These are phyloP conservation scores for Plasmodium vivax DNA, from an alignment of 169 alveolate genomes.

Conservation along the genomic window DNA sequence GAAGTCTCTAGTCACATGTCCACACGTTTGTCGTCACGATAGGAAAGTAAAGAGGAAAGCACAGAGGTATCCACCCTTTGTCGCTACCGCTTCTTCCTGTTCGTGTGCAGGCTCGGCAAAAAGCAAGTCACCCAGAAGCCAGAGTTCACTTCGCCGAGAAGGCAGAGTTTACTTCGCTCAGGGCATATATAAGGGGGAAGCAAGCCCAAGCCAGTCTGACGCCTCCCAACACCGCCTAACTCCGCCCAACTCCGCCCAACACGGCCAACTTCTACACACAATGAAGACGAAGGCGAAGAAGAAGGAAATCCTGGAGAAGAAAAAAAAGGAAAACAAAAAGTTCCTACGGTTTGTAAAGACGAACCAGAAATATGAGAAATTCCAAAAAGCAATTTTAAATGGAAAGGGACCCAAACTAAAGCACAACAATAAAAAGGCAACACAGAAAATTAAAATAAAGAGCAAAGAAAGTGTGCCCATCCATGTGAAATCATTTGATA, in stretches of 20 bases:
- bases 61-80: not conserved
- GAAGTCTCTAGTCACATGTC: not conserved
- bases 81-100: not conserved
- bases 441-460: constrained; percentile 22
- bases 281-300: constrained; percentile 49
- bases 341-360: constrained; percentile 30
- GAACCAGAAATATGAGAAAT: constrained; percentile 66
- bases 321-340: constrained; percentile 55
- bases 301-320: constrained; percentile 58
- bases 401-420: constrained; percentile 36
- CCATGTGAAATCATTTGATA: constrained; percentile 9
- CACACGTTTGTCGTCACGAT: not conserved
- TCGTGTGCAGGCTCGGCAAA: not conserved
- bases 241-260: not conserved
- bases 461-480: not conserved
- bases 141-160: too few relatives aligned
- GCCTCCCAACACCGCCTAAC: too few relatives aligned
- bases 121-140: too few relatives aligned
- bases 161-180: too few relatives aligned
- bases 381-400: constrained; percentile 62
- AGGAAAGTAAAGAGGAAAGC: not conserved
- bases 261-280: not conserved
- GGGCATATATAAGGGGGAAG: not conserved
- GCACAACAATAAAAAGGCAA: constrained; percentile 29
- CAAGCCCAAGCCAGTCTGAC: not conserved